Evolutionary conservation across 2,329 filamentous ascomycete genomes (phyloP), one percentile per base, ranked within the genome.

Genomic region (Trichophyton mentagrophytes): DNA sequence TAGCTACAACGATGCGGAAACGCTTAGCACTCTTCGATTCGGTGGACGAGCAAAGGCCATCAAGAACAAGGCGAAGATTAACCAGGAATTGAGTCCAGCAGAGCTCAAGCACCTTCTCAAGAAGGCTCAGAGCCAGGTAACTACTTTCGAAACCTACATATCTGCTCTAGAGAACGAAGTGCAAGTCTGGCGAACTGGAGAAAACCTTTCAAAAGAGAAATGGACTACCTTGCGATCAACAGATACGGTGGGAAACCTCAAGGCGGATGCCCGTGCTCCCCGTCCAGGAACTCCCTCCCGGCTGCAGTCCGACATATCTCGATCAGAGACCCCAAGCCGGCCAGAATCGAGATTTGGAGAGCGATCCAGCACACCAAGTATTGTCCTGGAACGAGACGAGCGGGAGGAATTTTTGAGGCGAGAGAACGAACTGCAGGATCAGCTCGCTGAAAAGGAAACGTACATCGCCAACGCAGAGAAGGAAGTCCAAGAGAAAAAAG

Each of bases 31-130:
- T 0, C 77, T 99, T 63, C 85, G 91, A 53, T 99, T 97, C 71
- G 93, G 93, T 79, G 95, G 93, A 76, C 82, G 93, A 72, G 93
- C 93, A 61, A 99, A 99, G 80, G 89, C 90, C 0, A 99, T 99
- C 79, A 96, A 97, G 86, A 97, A 97, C 80, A 97, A 97, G 82
- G 93, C 93, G 75, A 99, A 97, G 86, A 88, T 99, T 82, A 99
- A 99, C 72, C 91, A 92, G 53, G 93, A 99, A 75, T 83, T 99
- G 69, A 97, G 92, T 69, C 93, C 93, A 53, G 85, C 90, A 11
- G 93, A 99, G 75, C 85, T 99, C 79, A 99, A 97, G 77, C 82
- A 85, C 57, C 82, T 96, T 69, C 85, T 99, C 72, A 91, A 89
- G 77, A 96, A 96, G 76, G 90, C 90, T 13, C 91, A 96, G 74